Evolutionary conservation across 2,329 filamentous ascomycete species (phyloP).

Genomic region (Aschersonia sp.): DNA sequence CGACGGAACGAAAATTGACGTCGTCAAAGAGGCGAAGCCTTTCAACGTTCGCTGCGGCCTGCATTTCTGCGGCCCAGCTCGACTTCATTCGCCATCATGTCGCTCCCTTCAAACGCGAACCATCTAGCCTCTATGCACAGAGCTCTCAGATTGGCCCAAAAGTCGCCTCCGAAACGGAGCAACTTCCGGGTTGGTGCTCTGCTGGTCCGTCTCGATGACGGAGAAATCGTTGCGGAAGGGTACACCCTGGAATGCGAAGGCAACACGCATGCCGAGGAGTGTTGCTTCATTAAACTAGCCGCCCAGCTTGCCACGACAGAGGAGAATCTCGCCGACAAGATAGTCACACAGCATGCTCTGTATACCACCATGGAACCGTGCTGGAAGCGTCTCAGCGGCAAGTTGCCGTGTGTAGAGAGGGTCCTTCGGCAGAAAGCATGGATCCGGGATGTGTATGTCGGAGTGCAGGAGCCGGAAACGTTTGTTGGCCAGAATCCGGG

Average conservation of each 20-base stretch:
- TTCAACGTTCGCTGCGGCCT: too few relatives aligned
- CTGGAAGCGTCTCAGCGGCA: slow-evolving; percentile 58
- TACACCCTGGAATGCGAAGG: slow-evolving; percentile 84
- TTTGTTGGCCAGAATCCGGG: slow-evolving; percentile 79
- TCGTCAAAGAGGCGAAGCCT: too few relatives aligned
- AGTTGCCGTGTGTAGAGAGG: slow-evolving; percentile 63
- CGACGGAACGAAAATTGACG: too few relatives aligned
- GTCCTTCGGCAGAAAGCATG: slow-evolving; percentile 49
- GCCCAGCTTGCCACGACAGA: slow-evolving; percentile 32
- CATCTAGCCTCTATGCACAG: slow-evolving; percentile 45
- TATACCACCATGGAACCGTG: slow-evolving; percentile 95
- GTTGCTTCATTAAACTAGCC: slow-evolving; percentile 65
- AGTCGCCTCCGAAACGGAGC: slow-evolving; percentile 73
- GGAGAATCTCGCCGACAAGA: slow-evolving; percentile 32
- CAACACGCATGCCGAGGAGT: slow-evolving; percentile 95
- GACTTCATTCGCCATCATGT: not conserved
- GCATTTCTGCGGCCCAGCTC: too few relatives aligned
- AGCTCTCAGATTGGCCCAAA: slow-evolving; percentile 60
- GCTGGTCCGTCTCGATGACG: slow-evolving; percentile 42
- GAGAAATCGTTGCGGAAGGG: slow-evolving; percentile 57
- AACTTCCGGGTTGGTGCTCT: slow-evolving; percentile 94
- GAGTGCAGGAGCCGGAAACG: slow-evolving; percentile 76
- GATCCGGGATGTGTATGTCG: slow-evolving; percentile 71
- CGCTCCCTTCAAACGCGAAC: slow-evolving; percentile 15
- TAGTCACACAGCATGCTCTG: slow-evolving; percentile 30